Evolutionary conservation across 345 rosid species (phyloP).

Genomic region (Eucalyptus rudis): DNA sequence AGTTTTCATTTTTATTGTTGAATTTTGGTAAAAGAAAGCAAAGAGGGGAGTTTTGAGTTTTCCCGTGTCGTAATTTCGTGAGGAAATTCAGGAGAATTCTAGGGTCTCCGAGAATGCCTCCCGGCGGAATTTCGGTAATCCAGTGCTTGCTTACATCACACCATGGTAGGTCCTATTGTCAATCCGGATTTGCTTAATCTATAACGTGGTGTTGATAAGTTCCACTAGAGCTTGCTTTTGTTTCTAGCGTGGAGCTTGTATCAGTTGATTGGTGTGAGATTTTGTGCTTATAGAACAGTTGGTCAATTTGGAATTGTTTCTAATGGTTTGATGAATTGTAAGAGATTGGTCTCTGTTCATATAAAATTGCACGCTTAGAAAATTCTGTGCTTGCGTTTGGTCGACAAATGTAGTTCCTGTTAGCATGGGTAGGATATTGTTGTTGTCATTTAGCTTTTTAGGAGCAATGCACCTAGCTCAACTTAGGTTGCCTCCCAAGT

Average conservation of each 20-base stretch:
- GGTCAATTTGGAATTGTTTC: not conserved
- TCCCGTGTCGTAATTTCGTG: not conserved
- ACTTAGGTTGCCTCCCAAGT: not conserved
- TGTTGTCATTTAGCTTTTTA: not conserved
- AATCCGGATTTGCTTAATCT: not conserved
- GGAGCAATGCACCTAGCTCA: not conserved
- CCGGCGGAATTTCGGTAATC: constrained; percentile 39
- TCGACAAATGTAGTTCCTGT: not conserved
- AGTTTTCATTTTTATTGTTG: not conserved
- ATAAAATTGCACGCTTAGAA: not conserved
- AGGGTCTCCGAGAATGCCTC: constrained; percentile 41
- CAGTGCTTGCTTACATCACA: constrained; percentile 68
- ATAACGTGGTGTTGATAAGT: not conserved
- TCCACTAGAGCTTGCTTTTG: not conserved
- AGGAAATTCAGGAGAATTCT: constrained; percentile 48
- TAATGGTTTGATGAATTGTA: not conserved
- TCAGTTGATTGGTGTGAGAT: not conserved
- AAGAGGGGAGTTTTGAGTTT: not conserved
- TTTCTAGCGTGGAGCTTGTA: not conserved
- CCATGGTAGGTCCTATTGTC: constrained; percentile 45
- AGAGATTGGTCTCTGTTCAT: not conserved
- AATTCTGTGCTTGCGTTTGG: not conserved
- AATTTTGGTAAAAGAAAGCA: not conserved
- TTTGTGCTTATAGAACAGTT: too few relatives aligned
- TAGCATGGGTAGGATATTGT: not conserved